Conservation (phyloP, 805 yeast genomes). For the Saturnispora halmiae region DNA sequence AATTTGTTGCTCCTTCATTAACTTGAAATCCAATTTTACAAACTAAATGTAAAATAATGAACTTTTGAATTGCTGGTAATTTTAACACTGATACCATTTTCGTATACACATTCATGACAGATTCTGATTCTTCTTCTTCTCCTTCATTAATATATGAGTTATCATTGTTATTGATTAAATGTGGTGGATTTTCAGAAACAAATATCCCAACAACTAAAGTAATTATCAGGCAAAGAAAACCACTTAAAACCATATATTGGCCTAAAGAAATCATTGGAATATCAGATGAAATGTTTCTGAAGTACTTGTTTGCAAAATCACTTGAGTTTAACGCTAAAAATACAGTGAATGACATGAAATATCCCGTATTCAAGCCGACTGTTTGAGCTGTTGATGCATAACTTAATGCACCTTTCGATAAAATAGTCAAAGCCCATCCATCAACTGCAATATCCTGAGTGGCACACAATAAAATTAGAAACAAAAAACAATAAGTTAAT, state of each 20-base stretch:
- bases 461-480: slow-evolving; percentile 80
- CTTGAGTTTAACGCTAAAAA: slow-evolving; percentile 86
- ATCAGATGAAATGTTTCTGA: slow-evolving; percentile 51
- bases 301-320: slow-evolving; percentile 82
- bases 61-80: slow-evolving; percentile 60
- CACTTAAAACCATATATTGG: slow-evolving; percentile 71
- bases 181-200: slow-evolving; percentile 66
- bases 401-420: slow-evolving; percentile 67
- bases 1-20: slow-evolving; percentile 90
- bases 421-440: slow-evolving; percentile 94
- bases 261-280: slow-evolving; percentile 65
- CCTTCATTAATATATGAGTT: too few relatives aligned
- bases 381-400: slow-evolving; percentile 98
- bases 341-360: slow-evolving; percentile 83
- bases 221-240: slow-evolving; percentile 56
- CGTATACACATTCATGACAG: slow-evolving; percentile 37
- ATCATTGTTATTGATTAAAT: slow-evolving; percentile 26
- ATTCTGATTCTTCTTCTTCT: slow-evolving; percentile 8
- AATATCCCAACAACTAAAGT: slow-evolving; percentile 51
- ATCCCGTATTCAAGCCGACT: slow-evolving; percentile 87
- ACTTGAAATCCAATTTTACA: slow-evolving; percentile 92
- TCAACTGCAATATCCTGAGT: slow-evolving; percentile 98
- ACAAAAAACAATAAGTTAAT: slow-evolving; percentile 65
- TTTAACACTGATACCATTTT: slow-evolving; percentile 64
- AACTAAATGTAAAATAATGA: slow-evolving; percentile 64